These are phyloP conservation scores for Blastomyces gilchristii DNA, from an alignment of 2,329 filamentous ascomycete species.

Conservation along the genomic window DNA sequence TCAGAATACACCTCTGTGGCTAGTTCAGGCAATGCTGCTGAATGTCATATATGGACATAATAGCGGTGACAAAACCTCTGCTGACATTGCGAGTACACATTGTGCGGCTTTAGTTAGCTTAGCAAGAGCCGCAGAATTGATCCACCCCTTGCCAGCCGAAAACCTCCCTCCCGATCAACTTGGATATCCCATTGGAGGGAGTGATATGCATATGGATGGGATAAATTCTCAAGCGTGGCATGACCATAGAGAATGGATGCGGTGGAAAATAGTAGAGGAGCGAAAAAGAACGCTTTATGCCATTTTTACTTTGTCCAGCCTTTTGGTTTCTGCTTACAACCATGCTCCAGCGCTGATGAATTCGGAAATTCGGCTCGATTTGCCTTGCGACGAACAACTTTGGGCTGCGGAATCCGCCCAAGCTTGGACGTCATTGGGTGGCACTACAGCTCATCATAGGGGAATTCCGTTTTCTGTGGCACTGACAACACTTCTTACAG, in stretches of 20 bases:
- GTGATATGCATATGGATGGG: conserved; percentile 51
- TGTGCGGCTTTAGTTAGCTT: conserved; percentile 84
- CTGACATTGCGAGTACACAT: conserved; percentile 86
- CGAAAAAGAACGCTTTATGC: conserved; percentile 86
- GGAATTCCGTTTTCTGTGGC: conserved; percentile 71
- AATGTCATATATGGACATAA: conserved; percentile 95
- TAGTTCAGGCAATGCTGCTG: conserved; percentile 92
- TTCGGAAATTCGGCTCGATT: conserved; percentile 78
- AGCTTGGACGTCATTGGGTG: conserved; percentile 70
- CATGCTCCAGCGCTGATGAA: conserved; percentile 85
- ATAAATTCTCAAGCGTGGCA: conserved; percentile 36
- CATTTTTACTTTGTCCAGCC: conserved; percentile 82
- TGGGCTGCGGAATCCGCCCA: conserved; percentile 75
- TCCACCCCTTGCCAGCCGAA: conserved; percentile 36
- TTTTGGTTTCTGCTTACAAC: conserved; percentile 87
- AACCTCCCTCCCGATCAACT: conserved; percentile 32
- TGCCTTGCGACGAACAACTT: conserved; percentile 88
- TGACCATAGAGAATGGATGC: conserved; percentile 58
- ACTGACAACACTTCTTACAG: conserved; percentile 66
- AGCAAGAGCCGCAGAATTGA: conserved; percentile 75
- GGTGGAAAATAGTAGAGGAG: conserved; percentile 82
- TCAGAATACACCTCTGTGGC: conserved; percentile 76
- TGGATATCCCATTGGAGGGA: conserved; percentile 37
- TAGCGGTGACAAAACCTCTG: conserved; percentile 80
- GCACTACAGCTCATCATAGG: conserved; percentile 58